phyloP scores from a whole-genome alignment of 805 yeast genomes.

The Kluyveromyces aestuarii region DNA sequence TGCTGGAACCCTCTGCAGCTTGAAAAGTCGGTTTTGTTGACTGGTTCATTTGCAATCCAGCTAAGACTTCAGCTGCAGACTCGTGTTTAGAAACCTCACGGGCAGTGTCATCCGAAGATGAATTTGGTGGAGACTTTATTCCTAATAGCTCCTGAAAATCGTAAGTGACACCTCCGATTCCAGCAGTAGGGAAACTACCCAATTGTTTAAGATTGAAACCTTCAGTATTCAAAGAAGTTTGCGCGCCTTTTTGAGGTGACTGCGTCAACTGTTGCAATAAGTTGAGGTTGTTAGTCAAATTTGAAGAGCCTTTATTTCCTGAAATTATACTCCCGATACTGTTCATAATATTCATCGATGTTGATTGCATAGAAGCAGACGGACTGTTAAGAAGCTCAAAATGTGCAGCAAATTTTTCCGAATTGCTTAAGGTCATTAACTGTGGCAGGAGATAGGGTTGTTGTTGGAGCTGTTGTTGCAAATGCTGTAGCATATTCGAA shows the following conservation, averaged over 20 bases:
- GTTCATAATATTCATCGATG: slow-evolving; percentile 19
- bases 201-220: slow-evolving; percentile 13
- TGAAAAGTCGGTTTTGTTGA: not conserved
- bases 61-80: slow-evolving; percentile 24
- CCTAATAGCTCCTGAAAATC: slow-evolving; percentile 23
- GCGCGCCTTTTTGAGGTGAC: slow-evolving; percentile 10
- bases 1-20: not conserved
- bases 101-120: not conserved
- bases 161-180: slow-evolving; percentile 26
- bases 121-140: slow-evolving; percentile 7
- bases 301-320: slow-evolving; percentile 9
- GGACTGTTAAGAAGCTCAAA: slow-evolving; percentile 14
- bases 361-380: slow-evolving; percentile 10
- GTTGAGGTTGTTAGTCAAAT: slow-evolving; percentile 6
- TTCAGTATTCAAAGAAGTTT: slow-evolving; percentile 5
- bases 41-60: slow-evolving; percentile 20
- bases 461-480: slow-evolving; percentile 19
- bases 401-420: slow-evolving; percentile 18
- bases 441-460: slow-evolving; percentile 22
- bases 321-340: slow-evolving; percentile 22
- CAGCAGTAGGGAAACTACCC: slow-evolving; percentile 23
- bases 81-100: slow-evolving; percentile 12
- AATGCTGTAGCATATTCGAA: slow-evolving; percentile 12
- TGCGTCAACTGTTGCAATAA: slow-evolving; percentile 14
- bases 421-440: slow-evolving; percentile 23